Evolutionary conservation across 768 basidiomycete genomes (phyloP), one percentile per base, ranked within the genome.

Genomic region (Leucocoprinus leucothites): DNA sequence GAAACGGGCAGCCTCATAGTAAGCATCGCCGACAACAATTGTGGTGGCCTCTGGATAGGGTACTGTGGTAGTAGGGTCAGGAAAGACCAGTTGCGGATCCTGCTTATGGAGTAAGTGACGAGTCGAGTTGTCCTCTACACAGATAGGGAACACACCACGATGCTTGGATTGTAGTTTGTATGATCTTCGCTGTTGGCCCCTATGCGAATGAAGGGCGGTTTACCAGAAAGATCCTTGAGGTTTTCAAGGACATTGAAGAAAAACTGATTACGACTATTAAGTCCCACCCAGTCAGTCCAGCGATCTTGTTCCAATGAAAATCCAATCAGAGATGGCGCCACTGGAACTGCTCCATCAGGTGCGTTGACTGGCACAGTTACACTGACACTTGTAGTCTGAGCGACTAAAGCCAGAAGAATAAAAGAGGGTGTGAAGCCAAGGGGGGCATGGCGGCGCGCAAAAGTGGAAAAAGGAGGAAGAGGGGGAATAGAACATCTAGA

Each of bases 271-370:
- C 70, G 72, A 2, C 74, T 67, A 5, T 72, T 74, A 13, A 68
- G 69, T 1, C 87, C 86, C 9, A 69, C 69, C 86, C 87, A 89
- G 57, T 87, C 86, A 9, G 74, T 71, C 85, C 85, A 88, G 28
- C 82, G 72, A 59, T 89, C 86, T 65, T 85, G 81, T 61, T 87
- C 87, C 51, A 88, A 79, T 26, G 86, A 88, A 59, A 87, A 79
- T 0, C 83, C 85, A 24, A 87, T 60, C 11, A 86, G 67, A 9
- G 79, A 78, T 6, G 74, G 73, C 7, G 71, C 67, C 1, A 86
- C 66, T 1, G 56, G 54, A 8, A 69, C 63, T 3, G 81, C 72
- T 40, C 46, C 58, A 3, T 61, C 53, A 1, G 79, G 77, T 18
- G 73, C 61, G 9, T 60, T 53, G 36, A 76, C 57, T 8, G 79